Evolutionary conservation across 768 basidiomycete species (phyloP), one percentile per base, ranked within the genome.

Genomic region (Cystobasidium ongulense): DNA sequence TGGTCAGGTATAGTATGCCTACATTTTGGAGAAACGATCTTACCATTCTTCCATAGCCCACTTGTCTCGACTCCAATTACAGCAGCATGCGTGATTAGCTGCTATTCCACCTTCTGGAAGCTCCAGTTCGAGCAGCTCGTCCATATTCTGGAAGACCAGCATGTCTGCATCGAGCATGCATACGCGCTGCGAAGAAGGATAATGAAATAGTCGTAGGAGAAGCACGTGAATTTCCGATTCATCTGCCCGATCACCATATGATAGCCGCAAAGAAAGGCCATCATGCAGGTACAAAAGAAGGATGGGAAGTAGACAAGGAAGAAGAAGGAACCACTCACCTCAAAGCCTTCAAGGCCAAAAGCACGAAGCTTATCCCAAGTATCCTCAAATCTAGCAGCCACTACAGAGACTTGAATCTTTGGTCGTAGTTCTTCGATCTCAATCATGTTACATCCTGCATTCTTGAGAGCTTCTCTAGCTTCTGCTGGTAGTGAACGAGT

Each of bases 161-260:
- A 95, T 95, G 82, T 95, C 92, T 23, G 88, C 87, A 80, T 95
- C 92, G 63, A 94, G 81, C 41, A 94, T 84, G 68, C 92, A 88
- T 68, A 94, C 79, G 21, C 81, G 76, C 81, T 82, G 74, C 1
- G 1, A 39, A 23, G 18, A 43, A 54, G 53, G 53, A 35, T 59
- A 13, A 59, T 15, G 46, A 21, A 50, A n/a, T n/a, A n/a, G n/a
- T n/a, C n/a, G n/a, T n/a, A 21, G 46, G 3, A 50, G n/a, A 50
- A 50, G 0, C 29, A 31, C 39, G 31, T 7, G 38, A 31, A 36
- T 2, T 1, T 13, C 2, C 53, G 50, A 5, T 23, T 64, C 4
- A 8, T 7, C 13, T 10, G 27, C 25, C 25, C 57, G 57, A 59
- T 27, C 29, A 27, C n/a, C n/a, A n/a, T 46, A n/a, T 13, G 57